Evolutionary conservation across 2,329 filamentous ascomycete genomes (phyloP), one percentile per base, ranked within the genome.

Genomic region (Aspergillus sp.): DNA sequence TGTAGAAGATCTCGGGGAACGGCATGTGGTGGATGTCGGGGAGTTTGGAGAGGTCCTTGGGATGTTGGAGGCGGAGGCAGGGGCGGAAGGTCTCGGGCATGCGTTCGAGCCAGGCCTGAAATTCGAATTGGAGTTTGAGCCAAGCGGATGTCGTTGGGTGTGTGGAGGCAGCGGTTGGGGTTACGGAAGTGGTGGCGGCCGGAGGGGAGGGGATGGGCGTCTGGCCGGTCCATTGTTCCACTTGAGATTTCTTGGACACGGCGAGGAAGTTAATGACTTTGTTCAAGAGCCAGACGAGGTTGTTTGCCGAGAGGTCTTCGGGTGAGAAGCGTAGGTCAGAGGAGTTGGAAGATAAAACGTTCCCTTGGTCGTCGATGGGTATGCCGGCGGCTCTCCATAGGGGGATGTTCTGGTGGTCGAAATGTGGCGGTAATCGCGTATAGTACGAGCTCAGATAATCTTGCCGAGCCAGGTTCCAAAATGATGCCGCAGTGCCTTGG

Each of bases 191-290:
- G 31, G 53, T 55, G 79, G 77, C 12, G 79, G 80, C 53, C 79
- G 77, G 7, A 78, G 81, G 50, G 76, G 71, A 58, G 59, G 63
- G 47, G 36, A 73, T 71, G 71, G 67, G 66, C 10, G 45, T 47
- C 65, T 67, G 64, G 42, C 65, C 67, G 12, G 70, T 62, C 67
- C 72, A 71, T 46, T 74, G 71, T 6, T 71, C 70, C 26, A 73
- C 73, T 52, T 73, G 77, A 2, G 84, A 74, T 4, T 81, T 80
- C 58, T 86, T 85, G 1, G 83, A 84, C 1, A 80, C 79, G 1
- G 84, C 84, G 46, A 88, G 81, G 68, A 84, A 88, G 64, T 89
- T 89, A 54, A 86, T 80, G 0, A 88, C 79, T 63, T 88, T 88
- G 24, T 83, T 80, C 54, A 86, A 76, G 4, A 89, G 79, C 84